Evolutionary conservation across 768 basidiomycete genomes (phyloP), one percentile per base, ranked within the genome.

Genomic region (Amanita polypyramis): DNA sequence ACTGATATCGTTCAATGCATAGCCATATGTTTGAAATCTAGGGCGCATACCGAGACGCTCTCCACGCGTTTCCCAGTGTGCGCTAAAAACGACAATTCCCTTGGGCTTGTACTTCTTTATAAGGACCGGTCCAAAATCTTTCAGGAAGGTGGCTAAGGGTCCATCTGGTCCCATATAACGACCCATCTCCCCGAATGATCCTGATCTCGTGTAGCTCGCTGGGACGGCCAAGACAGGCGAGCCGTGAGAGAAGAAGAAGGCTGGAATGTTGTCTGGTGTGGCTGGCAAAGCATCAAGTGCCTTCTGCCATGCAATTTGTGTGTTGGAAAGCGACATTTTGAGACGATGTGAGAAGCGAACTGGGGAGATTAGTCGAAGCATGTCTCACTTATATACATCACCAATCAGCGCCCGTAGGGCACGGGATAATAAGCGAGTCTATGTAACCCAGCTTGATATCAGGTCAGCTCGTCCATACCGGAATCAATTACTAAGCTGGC

Each of bases 31-130:
- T n/a, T 21, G 9, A 11, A n/a, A 46, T 36, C 20, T 10, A 14
- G 14, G 6, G 8, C 32, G 53, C 70, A 32, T 52, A 78, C 82
- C 81, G 38, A 80, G 65, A 25, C 76, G 72, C 58, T 79, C 76
- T 2, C 65, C 70, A 9, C 49, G 44, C 1, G 83, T 81, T 58
- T 90, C 86, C 84, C 84, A 89, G 56, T 89, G 87, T 9, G 87
- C 86, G 52, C 81, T 85, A 65, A 88, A 86, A 1, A 88, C 84
- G 4, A 89, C 75, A 45, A 87, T 81, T n/a, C 75, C 85, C 57
- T 78, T 81, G 2, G 85, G 85, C 40, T 77, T 69, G 62, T 90
- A 90, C 60, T 86, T 88, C 48, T 74, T 57, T 35, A 86, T 55
- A 23, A 87, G 58, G 0, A 67, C 68, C 1, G 79, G 77, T 0